Conservation (phyloP, 306 rosid genomes). For the Quercus dentata region DNA sequence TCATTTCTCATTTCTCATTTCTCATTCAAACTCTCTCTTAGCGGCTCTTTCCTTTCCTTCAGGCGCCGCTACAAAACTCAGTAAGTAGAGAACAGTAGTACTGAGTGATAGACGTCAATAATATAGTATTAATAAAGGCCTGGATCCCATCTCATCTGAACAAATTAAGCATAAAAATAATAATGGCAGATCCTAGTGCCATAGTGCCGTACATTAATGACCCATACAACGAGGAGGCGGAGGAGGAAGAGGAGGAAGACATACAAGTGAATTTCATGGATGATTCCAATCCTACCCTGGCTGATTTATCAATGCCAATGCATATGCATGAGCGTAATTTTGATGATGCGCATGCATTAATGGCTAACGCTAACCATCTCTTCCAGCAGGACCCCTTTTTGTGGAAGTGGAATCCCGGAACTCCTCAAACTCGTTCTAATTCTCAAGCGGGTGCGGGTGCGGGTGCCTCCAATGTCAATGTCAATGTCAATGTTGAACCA, state of each 20-base stretch:
- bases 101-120: no score
- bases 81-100: not conserved
- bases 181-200: slow-evolving; percentile 37
- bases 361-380: not conserved
- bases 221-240: not conserved
- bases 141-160: no score
- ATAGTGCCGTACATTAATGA: slow-evolving; percentile 17
- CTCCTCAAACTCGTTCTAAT: slow-evolving; percentile 5
- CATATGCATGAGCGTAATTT: not conserved
- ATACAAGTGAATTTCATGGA: slow-evolving; percentile 2
- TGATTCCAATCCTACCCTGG: slow-evolving; percentile 15
- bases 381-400: not conserved
- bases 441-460: not conserved
- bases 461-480: slow-evolving; percentile 17
- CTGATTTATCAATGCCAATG: not conserved
- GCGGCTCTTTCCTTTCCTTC: slow-evolving; percentile 22
- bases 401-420: slow-evolving; percentile 10
- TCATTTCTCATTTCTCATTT: no score
- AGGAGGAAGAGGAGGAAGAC: no score
- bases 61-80: slow-evolving; percentile 31
- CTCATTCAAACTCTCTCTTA: not conserved
- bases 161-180: no score
- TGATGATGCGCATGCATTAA: not conserved
- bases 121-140: no score
- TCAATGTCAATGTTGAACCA: not conserved